These are phyloP conservation scores for Oryza longistaminata DNA, from an alignment of 176 grass and related monocot species.

Conservation along the genomic window DNA sequence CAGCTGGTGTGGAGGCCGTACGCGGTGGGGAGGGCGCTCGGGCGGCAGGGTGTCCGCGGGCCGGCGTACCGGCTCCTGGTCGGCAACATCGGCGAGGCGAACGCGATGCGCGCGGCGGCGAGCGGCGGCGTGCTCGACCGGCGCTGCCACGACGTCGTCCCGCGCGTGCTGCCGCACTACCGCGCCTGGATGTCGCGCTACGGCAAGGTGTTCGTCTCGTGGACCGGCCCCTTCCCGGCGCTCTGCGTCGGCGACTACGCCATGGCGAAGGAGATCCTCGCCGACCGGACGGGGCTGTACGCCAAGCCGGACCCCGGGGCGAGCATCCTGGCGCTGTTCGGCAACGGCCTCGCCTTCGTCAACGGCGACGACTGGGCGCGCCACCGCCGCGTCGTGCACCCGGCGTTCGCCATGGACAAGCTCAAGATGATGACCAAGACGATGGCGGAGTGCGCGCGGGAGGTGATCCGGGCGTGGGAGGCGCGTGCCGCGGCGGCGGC, in stretches of 20 bases:
- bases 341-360: conserved; percentile 41
- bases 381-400: conserved; percentile 58
- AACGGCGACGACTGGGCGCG: conserved; percentile 62
- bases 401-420: conserved; percentile 77
- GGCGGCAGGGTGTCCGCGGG: conserved; percentile 42
- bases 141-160: conserved; percentile 51
- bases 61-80: conserved; percentile 47
- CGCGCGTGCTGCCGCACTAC: conserved; percentile 40
- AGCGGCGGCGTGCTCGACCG: conserved; percentile 30
- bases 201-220: conserved; percentile 54
- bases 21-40: conserved; percentile 21
- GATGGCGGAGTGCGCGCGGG: conserved; percentile 49
- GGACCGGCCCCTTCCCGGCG: conserved; percentile 42
- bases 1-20: conserved; percentile 59
- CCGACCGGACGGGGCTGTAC: conserved; percentile 52
- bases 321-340: conserved; percentile 38
- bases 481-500: background rate
- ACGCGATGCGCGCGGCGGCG: conserved; percentile 37
- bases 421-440: conserved; percentile 62
- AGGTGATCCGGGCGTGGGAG: conserved; percentile 54
- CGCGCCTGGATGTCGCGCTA: conserved; percentile 33
- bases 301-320: conserved; percentile 18
- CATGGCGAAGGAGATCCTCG: conserved; percentile 51
- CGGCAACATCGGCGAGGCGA: conserved; percentile 37
- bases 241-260: conserved; percentile 45